phyloP scores from a whole-genome alignment of 164 flowering plant species.

The Piper betle region DNA sequence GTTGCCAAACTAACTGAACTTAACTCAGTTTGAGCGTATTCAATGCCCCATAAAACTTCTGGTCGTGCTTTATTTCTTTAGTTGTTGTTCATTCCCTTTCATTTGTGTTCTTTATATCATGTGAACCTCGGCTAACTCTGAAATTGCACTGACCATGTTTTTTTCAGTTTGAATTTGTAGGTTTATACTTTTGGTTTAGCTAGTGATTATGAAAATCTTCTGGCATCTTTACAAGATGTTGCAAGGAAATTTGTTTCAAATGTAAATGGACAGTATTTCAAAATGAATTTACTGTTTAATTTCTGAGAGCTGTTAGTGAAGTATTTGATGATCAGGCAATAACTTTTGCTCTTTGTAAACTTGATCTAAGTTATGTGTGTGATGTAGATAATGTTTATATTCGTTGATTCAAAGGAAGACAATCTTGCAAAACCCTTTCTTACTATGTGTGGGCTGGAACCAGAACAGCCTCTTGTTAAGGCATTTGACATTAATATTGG shows the following conservation, averaged over 20 bases:
- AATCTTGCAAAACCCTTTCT: slow-evolving; percentile 90
- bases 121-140: background rate
- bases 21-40: slow-evolving; percentile 53
- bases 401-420: slow-evolving; percentile 59
- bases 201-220: slow-evolving; percentile 48
- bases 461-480: slow-evolving; percentile 47
- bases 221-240: slow-evolving; percentile 49
- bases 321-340: background rate
- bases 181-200: slow-evolving; percentile 55
- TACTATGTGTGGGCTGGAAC: slow-evolving; percentile 71
- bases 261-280: slow-evolving; percentile 21
- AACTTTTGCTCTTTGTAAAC: background rate
- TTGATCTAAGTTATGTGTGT: slow-evolving; percentile 1
- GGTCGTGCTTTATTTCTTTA: slow-evolving; percentile 24
- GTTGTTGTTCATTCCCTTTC: background rate
- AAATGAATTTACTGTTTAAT: too few species aligned
- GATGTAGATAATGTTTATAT: slow-evolving; percentile 65
- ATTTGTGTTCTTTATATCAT: background rate
- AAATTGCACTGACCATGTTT: background rate
- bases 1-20: slow-evolving; percentile 55
- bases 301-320: background rate
- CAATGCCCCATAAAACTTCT: slow-evolving; percentile 65
- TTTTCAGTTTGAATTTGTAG: slow-evolving; percentile 19
- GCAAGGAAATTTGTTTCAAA: slow-evolving; percentile 75
- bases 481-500: slow-evolving; percentile 59